Conservation (phyloP, 495 filamentous ascomycete genomes). For the Terfezia claveryi region DNA sequence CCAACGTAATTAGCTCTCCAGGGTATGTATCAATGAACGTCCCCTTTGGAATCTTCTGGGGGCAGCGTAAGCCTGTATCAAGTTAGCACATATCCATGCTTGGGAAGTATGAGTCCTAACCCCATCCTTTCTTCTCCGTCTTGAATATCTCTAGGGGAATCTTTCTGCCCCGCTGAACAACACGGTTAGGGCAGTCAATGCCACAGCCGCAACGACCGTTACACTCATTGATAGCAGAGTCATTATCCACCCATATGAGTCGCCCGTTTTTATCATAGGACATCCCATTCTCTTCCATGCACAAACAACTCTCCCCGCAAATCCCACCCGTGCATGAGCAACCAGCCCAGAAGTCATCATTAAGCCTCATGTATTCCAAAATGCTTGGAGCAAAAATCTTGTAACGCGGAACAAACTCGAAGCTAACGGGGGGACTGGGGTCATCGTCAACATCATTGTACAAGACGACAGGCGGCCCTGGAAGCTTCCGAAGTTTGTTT, state of each 20-base stretch:
- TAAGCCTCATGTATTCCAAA: constrained; percentile 16
- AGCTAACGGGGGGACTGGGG: constrained; percentile 25
- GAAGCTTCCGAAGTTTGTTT: constrained; percentile 6
- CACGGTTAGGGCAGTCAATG: constrained; percentile 47
- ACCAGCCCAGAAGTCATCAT: constrained; percentile 29
- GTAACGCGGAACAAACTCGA: constrained; percentile 31
- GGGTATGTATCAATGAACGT: constrained; percentile 80
- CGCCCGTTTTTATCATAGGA: constrained; percentile 10
- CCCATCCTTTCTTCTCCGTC: constrained; percentile 60
- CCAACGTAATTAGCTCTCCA: constrained; percentile 61
- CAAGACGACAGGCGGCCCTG: constrained; percentile 25
- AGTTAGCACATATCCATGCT: constrained; percentile 1
- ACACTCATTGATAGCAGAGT: constrained; percentile 59
- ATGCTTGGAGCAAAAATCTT: constrained; percentile 25
- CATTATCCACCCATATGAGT: constrained; percentile 3
- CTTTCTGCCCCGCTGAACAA: constrained; percentile 56
- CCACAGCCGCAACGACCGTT: constrained; percentile 48
- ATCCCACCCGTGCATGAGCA: constrained; percentile 25
- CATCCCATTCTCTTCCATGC: constrained; percentile 29
- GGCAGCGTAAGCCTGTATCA: constrained; percentile 41
- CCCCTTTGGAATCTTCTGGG: constrained; percentile 43
- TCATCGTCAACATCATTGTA: constrained; percentile 26
- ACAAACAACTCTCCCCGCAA: constrained; percentile 28
- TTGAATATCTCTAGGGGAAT: constrained; percentile 65
- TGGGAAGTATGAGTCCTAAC: constrained; percentile 22